A percentile compares a stretch with the other conserved stretches of the same genome.
phyloP scores from a whole-genome alignment of 176 grass and related monocot species.

The Oryza punctata region DNA sequence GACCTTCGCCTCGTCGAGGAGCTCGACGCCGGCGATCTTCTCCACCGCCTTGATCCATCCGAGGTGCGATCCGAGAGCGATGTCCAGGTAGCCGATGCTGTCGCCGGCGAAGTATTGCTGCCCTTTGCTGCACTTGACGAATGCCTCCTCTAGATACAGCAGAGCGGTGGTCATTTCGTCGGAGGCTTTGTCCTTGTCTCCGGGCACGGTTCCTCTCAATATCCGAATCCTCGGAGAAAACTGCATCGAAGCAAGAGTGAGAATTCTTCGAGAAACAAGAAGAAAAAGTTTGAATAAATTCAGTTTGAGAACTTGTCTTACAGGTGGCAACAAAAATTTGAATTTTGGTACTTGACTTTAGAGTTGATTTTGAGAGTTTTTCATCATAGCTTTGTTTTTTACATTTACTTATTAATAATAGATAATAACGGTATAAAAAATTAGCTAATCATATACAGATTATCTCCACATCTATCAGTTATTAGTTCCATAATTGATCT shows the following conservation, averaged over 20 bases:
- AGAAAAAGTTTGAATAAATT: too few relatives aligned
- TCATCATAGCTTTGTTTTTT: too few relatives aligned
- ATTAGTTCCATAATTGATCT: too few relatives aligned
- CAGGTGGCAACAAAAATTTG: too few relatives aligned
- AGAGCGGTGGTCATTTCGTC: constrained; percentile 10
- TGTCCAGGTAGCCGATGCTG: constrained; percentile 53
- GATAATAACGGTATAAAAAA: too few relatives aligned
- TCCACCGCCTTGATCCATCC: constrained; percentile 49
- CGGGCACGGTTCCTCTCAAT: neutral
- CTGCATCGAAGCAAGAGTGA: neutral
- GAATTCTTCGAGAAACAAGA: too few relatives aligned
- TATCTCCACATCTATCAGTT: too few relatives aligned
- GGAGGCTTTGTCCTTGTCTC: neutral
- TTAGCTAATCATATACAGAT: too few relatives aligned
- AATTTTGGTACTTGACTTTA: too few relatives aligned
- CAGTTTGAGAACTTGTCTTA: too few relatives aligned
- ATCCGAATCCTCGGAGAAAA: neutral
- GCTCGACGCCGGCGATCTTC: constrained; percentile 12
- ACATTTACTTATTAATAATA: too few relatives aligned
- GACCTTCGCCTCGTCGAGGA: constrained; percentile 43
- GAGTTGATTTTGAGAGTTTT: too few relatives aligned
- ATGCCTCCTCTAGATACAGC: constrained; percentile 52
- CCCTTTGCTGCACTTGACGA: constrained; percentile 34
- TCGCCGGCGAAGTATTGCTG: constrained; percentile 65
- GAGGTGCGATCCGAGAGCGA: constrained; percentile 42